Base-by-base conservation (phyloP, 768 basidiomycete genomes). In the Tylopilus felleus region DNA sequence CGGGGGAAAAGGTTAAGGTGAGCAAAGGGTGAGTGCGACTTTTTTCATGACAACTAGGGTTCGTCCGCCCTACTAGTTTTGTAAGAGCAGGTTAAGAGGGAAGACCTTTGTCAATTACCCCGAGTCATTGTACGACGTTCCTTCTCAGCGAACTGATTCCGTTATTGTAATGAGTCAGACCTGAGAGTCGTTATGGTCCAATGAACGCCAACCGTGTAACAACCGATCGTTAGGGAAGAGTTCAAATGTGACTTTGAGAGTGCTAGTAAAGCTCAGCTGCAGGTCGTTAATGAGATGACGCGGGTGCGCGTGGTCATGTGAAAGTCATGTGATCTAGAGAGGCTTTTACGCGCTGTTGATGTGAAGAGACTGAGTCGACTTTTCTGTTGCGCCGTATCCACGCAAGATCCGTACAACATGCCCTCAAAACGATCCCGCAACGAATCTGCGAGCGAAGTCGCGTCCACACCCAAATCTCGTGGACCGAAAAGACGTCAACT, bases 141-240 rank as follows among this genome's bases (percentile, higher is more conserved):
- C 45, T 43, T 28, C 51, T 58, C 19, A 55, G 36, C 25, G 22
- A n/a, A 12, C 53, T 81, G 79, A 75, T 90, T 46, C 88, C 88
- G 4, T 47, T 82, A 21, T 73, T 83, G n/a, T n/a, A n/a, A n/a
- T n/a, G n/a, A n/a, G n/a, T n/a, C n/a, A n/a, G n/a, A n/a, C n/a
- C n/a, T n/a, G n/a, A n/a, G n/a, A n/a, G n/a, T n/a, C n/a, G n/a
- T n/a, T n/a, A n/a, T n/a, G n/a, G n/a, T n/a, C n/a, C n/a, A n/a
- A n/a, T n/a, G n/a, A n/a, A n/a, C n/a, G n/a, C n/a, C n/a, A n/a
- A n/a, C n/a, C n/a, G n/a, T n/a, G n/a, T n/a, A n/a, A n/a, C n/a
- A n/a, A n/a, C n/a, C n/a, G n/a, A n/a, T n/a, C n/a, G n/a, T n/a
- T n/a, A n/a, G n/a, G n/a, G n/a, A n/a, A n/a, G n/a, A n/a, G n/a